Conservation (phyloP, 139 green algal genomes). For the Chlorella sorokiniana region DNA sequence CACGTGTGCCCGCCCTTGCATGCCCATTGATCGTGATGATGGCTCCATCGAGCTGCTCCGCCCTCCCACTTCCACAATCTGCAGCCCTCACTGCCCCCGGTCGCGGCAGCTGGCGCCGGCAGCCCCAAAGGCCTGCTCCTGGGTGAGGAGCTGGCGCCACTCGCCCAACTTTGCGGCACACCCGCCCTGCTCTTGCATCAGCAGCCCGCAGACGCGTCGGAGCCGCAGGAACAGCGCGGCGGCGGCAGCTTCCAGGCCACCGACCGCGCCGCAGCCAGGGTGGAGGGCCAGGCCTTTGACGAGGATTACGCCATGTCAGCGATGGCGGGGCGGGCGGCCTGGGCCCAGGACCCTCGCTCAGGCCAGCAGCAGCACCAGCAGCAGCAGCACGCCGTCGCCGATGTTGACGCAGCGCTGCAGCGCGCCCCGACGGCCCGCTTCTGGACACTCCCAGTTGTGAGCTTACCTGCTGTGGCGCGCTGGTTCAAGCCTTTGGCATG, state of each 20-base stretch:
- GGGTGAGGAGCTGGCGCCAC: background rate
- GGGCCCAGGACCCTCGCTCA: background rate
- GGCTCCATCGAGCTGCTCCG: background rate
- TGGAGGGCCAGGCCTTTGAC: background rate
- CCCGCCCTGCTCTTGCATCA: background rate
- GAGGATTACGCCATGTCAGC: conserved; percentile 1
- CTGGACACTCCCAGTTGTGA: conserved; percentile 1
- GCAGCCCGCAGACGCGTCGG: background rate
- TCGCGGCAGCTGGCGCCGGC: background rate
- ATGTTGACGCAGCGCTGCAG: background rate
- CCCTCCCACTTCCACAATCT: background rate
- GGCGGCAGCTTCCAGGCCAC: background rate
- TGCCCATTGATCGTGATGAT: background rate
- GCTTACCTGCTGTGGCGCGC: background rate
- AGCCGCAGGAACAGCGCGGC: background rate
- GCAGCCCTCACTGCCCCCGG: conserved; percentile 2
- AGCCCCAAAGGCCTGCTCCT: conserved; percentile 13
- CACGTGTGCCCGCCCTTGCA: background rate
- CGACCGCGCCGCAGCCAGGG: background rate
- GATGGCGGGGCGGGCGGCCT: conserved; percentile 4
- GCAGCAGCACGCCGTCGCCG: too few relatives aligned
- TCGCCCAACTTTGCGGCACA: background rate
- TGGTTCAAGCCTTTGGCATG: background rate
- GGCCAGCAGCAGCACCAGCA: background rate
- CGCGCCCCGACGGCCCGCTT: background rate